phyloP scores from a whole-genome alignment of 768 basidiomycete species.

The Russula sp. region DNA sequence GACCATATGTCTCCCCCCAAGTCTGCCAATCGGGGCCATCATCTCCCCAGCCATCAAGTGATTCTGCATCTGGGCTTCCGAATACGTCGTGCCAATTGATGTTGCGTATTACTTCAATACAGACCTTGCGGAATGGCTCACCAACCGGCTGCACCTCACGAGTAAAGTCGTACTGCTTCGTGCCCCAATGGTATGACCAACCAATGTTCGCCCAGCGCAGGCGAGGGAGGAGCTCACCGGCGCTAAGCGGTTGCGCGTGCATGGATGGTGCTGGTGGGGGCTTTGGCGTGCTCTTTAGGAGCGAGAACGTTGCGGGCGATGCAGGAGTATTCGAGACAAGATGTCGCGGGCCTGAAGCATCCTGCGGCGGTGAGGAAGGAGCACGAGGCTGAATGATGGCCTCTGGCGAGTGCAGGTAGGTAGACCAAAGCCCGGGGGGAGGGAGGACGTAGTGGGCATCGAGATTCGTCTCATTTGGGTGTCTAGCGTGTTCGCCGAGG shows the following conservation, averaged over 20 bases:
- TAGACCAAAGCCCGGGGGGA: conserved; percentile 71
- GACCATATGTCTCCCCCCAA: conserved; percentile 82
- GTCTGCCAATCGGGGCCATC: conserved; percentile 59
- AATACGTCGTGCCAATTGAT: conserved; percentile 76
- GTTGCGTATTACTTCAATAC: conserved; percentile 55
- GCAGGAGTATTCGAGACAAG: conserved; percentile 74
- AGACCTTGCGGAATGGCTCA: conserved; percentile 52
- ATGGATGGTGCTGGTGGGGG: conserved; percentile 63
- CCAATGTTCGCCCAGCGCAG: conserved; percentile 96
- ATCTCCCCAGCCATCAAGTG: conserved; percentile 49
- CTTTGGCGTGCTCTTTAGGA: conserved; percentile 56
- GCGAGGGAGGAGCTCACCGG: conserved; percentile 64
- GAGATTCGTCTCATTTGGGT: conserved; percentile 87
- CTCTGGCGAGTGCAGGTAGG: conserved; percentile 44
- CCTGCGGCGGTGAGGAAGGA: conserved; percentile 30
- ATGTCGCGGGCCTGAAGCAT: conserved; percentile 53
- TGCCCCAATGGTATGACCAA: conserved; percentile 96
- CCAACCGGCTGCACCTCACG: conserved; percentile 65
- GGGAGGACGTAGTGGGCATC: conserved; percentile 85
- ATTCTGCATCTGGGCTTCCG: conserved; percentile 31
- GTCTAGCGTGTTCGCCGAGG: conserved; percentile 67
- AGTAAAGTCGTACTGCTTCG: conserved; percentile 90
- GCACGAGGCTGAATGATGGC: conserved; percentile 48
- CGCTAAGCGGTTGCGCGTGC: conserved; percentile 48
- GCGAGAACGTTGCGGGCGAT: conserved; percentile 50